These are phyloP conservation scores for Neurospora crassa DNA, from an alignment of 2,329 filamentous ascomycete genomes.

Conservation along the genomic window DNA sequence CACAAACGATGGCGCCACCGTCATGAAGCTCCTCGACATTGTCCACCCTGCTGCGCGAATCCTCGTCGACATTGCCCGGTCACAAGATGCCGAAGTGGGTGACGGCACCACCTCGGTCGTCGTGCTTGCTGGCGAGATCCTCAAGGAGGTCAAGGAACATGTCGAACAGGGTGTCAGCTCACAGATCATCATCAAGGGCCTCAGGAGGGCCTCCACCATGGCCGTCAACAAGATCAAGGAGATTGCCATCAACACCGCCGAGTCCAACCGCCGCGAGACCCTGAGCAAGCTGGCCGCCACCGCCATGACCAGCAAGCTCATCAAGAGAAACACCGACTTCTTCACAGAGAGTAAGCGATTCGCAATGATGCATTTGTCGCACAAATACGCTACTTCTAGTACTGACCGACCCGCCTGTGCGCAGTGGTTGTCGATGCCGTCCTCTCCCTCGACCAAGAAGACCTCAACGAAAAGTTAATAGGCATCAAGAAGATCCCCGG, in stretches of 20 bases:
- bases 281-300: conserved; percentile 83
- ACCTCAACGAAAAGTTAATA: conserved; percentile 95
- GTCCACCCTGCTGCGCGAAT: conserved; percentile 95
- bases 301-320: conserved; percentile 98
- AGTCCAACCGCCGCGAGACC: conserved; percentile 78
- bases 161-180: conserved; percentile 96
- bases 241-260: conserved; percentile 78
- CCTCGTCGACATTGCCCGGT: conserved; percentile 95
- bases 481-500: conserved; percentile 97
- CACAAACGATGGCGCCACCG: conserved; percentile 96
- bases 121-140: conserved; percentile 90
- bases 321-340: conserved; percentile 92
- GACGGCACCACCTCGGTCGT: conserved; percentile 98
- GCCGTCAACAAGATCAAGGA: conserved; percentile 99
- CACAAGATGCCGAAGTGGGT: conserved; percentile 97
- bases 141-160: conserved; percentile 93
- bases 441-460: conserved; percentile 87
- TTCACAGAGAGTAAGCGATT: conserved; percentile 80
- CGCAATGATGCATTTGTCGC: conserved; percentile 1
- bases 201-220: conserved; percentile 78
- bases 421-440: conserved; percentile 96
- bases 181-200: conserved; percentile 93
- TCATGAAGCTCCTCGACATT: conserved; percentile 99
- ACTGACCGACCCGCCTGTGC: conserved; percentile 15
- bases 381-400: not conserved